Conservation (phyloP, 2,329 filamentous ascomycete genomes). For the Didymella keratinophila region DNA sequence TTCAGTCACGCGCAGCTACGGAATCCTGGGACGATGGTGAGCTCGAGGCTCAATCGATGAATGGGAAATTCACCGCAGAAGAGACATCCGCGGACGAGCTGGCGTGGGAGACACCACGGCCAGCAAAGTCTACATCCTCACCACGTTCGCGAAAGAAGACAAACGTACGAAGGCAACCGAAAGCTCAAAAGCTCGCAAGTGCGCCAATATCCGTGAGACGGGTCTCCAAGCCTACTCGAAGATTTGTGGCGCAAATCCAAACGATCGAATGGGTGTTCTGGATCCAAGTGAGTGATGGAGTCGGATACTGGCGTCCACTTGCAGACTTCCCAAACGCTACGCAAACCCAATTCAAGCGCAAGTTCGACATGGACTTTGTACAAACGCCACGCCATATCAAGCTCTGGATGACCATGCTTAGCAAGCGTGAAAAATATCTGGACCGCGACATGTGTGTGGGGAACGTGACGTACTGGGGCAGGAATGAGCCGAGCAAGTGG, state of each 20-base stretch:
- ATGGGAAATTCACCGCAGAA: neutral
- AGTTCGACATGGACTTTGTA: neutral
- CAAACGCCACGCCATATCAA: neutral
- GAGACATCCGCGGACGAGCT: neutral
- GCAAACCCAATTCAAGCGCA: neutral
- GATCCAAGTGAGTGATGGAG: neutral
- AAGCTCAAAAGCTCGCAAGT: no score
- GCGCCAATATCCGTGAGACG: no score
- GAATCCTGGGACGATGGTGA: neutral
- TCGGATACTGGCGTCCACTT: neutral
- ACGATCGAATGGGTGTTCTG: slow-evolving; percentile 2
- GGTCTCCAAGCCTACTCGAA: no score
- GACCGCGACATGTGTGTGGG: neutral
- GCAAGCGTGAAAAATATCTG: neutral
- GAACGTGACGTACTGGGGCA: neutral
- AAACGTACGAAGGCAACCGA: no score
- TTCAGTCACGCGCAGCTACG: neutral
- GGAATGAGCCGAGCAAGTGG: neutral
- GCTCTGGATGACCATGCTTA: neutral
- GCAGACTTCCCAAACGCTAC: neutral
- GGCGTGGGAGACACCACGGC: no score
- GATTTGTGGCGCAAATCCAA: no score
- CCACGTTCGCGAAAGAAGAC: no score
- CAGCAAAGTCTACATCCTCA: neutral
- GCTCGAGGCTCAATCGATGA: neutral